Conservation (phyloP, 352 stramenopile genomes). For the Globisporangium splendens region DNA sequence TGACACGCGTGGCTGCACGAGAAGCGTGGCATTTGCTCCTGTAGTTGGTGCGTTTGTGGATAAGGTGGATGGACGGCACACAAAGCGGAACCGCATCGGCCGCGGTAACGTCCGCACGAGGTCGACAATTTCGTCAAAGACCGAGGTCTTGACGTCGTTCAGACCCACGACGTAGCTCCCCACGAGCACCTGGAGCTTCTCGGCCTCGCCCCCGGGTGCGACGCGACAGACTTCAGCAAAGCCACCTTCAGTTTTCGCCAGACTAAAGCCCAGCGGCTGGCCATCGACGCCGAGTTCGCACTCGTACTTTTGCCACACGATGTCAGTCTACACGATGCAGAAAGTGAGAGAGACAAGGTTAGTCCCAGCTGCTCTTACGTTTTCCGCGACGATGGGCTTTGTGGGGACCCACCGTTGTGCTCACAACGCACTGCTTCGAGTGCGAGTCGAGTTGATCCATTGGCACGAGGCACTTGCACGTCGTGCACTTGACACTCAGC, state of each 20-base stretch:
- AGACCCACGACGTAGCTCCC: constrained; percentile 75
- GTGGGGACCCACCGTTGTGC: constrained; percentile 24
- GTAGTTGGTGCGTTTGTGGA: constrained; percentile 12
- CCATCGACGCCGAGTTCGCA: constrained; percentile 37
- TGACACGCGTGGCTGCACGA: background rate
- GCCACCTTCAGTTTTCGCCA: constrained; percentile 61
- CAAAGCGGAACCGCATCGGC: constrained; percentile 70
- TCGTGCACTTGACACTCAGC: constrained; percentile 67
- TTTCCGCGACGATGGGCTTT: too few species aligned
- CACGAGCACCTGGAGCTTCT: constrained; percentile 56
- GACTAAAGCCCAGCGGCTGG: constrained; percentile 59
- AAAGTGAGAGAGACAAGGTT: too few species aligned
- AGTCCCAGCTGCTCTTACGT: too few species aligned
- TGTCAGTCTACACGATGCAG: constrained; percentile 17
- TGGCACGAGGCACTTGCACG: constrained; percentile 40
- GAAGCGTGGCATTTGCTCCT: too few species aligned
- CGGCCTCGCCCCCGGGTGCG: constrained; percentile 46
- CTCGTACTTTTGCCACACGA: constrained; percentile 65
- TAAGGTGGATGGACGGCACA: constrained; percentile 28
- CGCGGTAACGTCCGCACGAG: constrained; percentile 44
- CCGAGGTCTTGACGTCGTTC: constrained; percentile 48
- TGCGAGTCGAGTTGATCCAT: constrained; percentile 57
- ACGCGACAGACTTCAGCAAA: constrained; percentile 76
- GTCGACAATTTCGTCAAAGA: constrained; percentile 72
- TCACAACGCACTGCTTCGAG: constrained; percentile 55